Evolutionary conservation across 805 yeast species (phyloP).

Genomic region (Yamadazyma akitaensis): DNA sequence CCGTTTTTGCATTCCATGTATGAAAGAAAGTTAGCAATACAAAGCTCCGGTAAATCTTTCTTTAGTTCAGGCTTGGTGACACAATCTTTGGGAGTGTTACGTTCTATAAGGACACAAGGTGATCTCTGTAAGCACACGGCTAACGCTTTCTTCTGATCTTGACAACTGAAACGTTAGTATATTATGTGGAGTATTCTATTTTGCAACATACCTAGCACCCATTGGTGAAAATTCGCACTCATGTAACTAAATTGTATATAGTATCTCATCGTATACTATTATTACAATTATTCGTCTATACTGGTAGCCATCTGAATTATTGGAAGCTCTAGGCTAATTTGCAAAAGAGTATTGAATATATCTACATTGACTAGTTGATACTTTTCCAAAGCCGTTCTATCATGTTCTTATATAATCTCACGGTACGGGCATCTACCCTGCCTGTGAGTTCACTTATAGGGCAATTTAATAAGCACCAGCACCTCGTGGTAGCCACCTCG

Average conservation of each 20-base stretch:
- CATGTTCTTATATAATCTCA: slow-evolving; percentile 63
- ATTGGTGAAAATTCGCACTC: slow-evolving; percentile 3
- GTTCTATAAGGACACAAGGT: slow-evolving; percentile 88
- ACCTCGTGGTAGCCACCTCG: slow-evolving; percentile 56
- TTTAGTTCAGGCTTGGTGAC: slow-evolving; percentile 74
- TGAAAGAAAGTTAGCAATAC: slow-evolving; percentile 78
- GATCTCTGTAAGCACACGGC: slow-evolving; percentile 95
- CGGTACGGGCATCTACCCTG: slow-evolving; percentile 60
- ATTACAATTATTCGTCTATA: background rate
- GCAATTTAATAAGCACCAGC: slow-evolving; percentile 60
- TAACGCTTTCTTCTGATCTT: slow-evolving; percentile 91
- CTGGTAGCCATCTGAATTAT: slow-evolving; percentile 1
- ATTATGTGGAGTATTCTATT: background rate
- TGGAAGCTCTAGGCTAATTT: slow-evolving; percentile 3
- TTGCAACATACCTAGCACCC: slow-evolving; percentile 17
- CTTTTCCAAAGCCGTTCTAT: slow-evolving; percentile 8
- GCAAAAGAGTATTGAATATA: background rate
- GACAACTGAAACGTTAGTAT: slow-evolving; percentile 55
- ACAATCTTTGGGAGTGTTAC: slow-evolving; percentile 88
- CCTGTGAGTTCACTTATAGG: slow-evolving; percentile 61
- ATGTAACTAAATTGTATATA: no score
- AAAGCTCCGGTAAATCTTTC: slow-evolving; percentile 78
- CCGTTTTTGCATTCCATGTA: slow-evolving; percentile 91
- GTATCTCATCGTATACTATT: background rate
- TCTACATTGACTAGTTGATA: slow-evolving; percentile 17